phyloP scores from a whole-genome alignment of 352 stramenopile genomes.

The Pythium insidiosum region DNA sequence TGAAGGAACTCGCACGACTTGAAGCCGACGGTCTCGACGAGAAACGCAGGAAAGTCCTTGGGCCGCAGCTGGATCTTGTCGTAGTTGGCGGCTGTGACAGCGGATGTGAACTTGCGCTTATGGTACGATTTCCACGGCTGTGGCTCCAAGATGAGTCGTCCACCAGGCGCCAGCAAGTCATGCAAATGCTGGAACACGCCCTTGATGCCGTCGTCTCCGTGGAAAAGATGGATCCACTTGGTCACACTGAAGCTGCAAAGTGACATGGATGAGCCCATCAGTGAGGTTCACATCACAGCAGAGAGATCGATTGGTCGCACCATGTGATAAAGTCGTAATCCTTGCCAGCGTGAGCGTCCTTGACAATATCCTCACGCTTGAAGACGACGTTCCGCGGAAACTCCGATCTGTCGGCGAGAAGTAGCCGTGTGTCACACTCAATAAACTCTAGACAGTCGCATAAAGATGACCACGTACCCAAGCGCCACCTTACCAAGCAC shows the following conservation, averaged over 20 bases:
- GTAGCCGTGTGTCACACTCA: not conserved
- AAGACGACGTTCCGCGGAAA: conserved; percentile 80
- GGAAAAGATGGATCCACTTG: conserved; percentile 89
- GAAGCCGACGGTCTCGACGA: conserved; percentile 55
- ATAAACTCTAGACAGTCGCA: not conserved
- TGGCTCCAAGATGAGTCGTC: conserved; percentile 74
- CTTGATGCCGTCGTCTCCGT: conserved; percentile 79
- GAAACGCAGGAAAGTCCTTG: conserved; percentile 60
- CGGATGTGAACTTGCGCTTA: conserved; percentile 82
- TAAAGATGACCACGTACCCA: conserved; percentile 27
- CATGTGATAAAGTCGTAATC: conserved; percentile 78
- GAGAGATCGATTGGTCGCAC: conserved; percentile 31
- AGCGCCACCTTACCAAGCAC: conserved; percentile 38
- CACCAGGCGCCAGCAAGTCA: conserved; percentile 49
- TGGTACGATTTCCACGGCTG: conserved; percentile 87
- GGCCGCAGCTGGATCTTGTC: conserved; percentile 58
- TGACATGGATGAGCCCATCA: not conserved
- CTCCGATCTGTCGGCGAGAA: conserved; percentile 16
- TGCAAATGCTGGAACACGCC: conserved; percentile 63
- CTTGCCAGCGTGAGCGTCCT: conserved; percentile 45
- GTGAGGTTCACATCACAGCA: not conserved
- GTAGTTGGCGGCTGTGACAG: conserved; percentile 62
- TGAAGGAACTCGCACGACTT: conserved; percentile 59
- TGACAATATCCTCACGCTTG: conserved; percentile 67
- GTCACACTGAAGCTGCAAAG: conserved; percentile 74